Evolutionary conservation across 176 grass and related monocot species (phyloP), one percentile per base, ranked within the genome.

Genomic region (Tillandsia fasciculata): DNA sequence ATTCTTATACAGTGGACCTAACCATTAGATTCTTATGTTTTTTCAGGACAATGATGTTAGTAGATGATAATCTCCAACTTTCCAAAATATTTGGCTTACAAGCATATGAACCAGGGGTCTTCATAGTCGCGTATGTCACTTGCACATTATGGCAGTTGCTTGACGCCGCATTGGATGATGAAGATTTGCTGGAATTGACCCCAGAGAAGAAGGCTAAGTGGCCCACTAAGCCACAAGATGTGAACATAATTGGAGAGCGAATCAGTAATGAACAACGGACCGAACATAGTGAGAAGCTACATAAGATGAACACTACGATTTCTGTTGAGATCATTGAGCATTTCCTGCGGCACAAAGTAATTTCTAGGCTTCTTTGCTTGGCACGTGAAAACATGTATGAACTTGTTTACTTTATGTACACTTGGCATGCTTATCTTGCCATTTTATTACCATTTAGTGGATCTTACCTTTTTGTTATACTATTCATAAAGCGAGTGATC

Each of bases 371-470:
- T 76, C 93, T 96, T 68, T 80, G 86, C 77, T 83, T 96, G 92
- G 93, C 93, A 87, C 81, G 81, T 42, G 83, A 81, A 87, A 90
- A 88, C 93, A 96, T 96, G 93, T 96, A 96, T 83, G 92, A 2
- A 23, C 50, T 79, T 90, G 79, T 79, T 77, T 80, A 85, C 82
- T 81, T 86, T 1, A 64, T 5, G 27, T 78, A 76, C 65, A 77
- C 68, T 54, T 64, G 59, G 74, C 71, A 51, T 66, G 2, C 64
- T 74, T 74, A 13, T 49, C 13, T 75, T 74, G 12, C n/a, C 54
- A 50, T 42, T 76, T n/a, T 53, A 9, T 76, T 76, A 64, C 22
- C 54, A 48, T 20, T 76, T 50, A 49, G 24, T 65, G 17, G 23
- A 70, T 70, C 58, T 59, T 27, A 69, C 49, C 11, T 71, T 63